Conservation (phyloP, 371 early-diverging fungal species). For the Mucor sp. region DNA sequence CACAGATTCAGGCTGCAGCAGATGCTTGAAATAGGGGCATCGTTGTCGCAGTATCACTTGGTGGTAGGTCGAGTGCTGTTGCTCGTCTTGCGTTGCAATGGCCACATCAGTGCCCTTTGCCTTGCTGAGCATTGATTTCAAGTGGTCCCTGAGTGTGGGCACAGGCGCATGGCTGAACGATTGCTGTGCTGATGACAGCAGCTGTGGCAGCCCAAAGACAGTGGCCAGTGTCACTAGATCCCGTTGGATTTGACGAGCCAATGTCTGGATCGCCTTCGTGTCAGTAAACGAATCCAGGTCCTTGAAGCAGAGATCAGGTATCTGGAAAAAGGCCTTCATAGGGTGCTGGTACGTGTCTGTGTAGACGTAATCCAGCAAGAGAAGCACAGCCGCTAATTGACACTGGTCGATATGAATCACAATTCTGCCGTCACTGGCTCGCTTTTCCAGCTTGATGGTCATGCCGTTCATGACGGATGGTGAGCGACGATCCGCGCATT, state of each 20-base stretch:
- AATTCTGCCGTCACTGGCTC: background rate
- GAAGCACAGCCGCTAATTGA: constrained; percentile 23
- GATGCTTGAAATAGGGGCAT: constrained; percentile 64
- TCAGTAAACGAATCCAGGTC: background rate
- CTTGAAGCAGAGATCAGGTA: constrained; percentile 16
- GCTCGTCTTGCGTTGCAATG: constrained; percentile 37
- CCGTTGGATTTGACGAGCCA: constrained; percentile 18
- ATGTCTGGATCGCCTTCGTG: background rate
- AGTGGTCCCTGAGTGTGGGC: constrained; percentile 17
- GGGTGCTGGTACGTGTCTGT: constrained; percentile 38
- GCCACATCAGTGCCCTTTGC: constrained; percentile 35
- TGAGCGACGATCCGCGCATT: constrained; percentile 2
- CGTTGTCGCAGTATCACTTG: constrained; percentile 63
- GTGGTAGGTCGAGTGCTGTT: constrained; percentile 39
- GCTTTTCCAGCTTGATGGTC: constrained; percentile 2
- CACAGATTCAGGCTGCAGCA: constrained; percentile 51
- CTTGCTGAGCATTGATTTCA: constrained; percentile 9
- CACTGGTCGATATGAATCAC: constrained; percentile 22
- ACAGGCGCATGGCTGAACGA: constrained; percentile 30
- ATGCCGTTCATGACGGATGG: background rate
- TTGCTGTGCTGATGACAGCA: constrained; percentile 28
- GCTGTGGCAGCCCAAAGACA: constrained; percentile 27
- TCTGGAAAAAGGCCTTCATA: constrained; percentile 28
- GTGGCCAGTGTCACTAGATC: constrained; percentile 33
- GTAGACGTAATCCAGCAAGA: constrained; percentile 44